Evolutionary conservation across 495 filamentous ascomycete species (phyloP), one percentile per base, ranked within the genome.

Genomic region (Penicillium ucsense): DNA sequence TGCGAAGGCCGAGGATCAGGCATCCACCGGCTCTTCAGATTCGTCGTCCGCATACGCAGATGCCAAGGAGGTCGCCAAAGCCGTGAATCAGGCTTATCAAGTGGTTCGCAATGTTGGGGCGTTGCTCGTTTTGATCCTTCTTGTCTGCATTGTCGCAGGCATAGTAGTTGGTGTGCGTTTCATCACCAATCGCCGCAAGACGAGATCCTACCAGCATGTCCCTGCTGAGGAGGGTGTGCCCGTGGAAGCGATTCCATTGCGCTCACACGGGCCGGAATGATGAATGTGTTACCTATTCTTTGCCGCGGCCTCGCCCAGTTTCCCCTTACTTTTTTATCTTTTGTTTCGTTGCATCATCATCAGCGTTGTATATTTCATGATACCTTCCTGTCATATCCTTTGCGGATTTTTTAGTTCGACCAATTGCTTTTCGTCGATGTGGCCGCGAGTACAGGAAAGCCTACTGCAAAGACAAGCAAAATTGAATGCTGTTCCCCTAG

Each of bases 71-170:
- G 61, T 61, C 5, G 63, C 65, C 38, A 58, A 66, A 36, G 53
- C 62, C 3, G 59, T 62, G 8, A 54, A 49, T 50, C 59, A 56
- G 53, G 67, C 67, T 8, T 66, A 60, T 51, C 62, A 69, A 8
- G 52, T 71, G 35, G 59, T 71, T 28, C 61, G 55, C 40, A 64
- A 59, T 12, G 53, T 69, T 0, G 63, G 65, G 4, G 57, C 58
- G 33, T 44, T 71, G 0, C 42, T 71, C 38, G 59, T 71, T 31
- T 56, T 68, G 47, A 55, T 69, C 37, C 43, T 67, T 31, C 29
- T 63, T 11, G 32, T 47, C 2, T 57, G 62, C 46, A 53, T 57
- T 3, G 33, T 65, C 35, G 57, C 59, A 28, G 65, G 64, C 30
- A 51, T 60, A 8, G 41, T 63, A 37, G 53, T 47, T n/a, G 56